Evolutionary conservation across 2,329 filamentous ascomycete genomes (phyloP).

Genomic region (Trichophyton verrucosum): DNA sequence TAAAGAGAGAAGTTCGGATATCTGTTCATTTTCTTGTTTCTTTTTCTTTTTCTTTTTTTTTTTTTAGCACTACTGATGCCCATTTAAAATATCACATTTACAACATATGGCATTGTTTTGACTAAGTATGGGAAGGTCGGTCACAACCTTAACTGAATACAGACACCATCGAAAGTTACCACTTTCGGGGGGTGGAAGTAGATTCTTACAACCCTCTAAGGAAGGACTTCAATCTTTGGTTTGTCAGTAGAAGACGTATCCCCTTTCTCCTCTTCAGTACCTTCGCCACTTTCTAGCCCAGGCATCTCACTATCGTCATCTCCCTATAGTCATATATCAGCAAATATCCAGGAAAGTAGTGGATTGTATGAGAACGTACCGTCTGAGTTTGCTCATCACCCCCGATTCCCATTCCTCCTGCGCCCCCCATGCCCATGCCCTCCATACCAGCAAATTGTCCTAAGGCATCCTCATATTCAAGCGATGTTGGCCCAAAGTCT

Average conservation of each 20-base stretch:
- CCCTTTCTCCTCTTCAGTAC: slow-evolving; percentile 25
- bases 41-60: too few relatives aligned
- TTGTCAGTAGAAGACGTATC: slow-evolving; percentile 25
- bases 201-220: slow-evolving; percentile 3
- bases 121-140: too few relatives aligned
- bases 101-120: too few relatives aligned
- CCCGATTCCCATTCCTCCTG: slow-evolving; percentile 56
- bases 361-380: neutral
- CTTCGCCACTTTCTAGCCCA: slow-evolving; percentile 49
- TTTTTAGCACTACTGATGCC: too few relatives aligned
- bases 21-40: too few relatives aligned
- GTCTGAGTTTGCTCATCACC: slow-evolving; percentile 42
- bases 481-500: too few relatives aligned
- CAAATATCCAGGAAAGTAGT: neutral
- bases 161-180: neutral
- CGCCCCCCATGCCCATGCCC: too few relatives aligned
- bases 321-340: slow-evolving; percentile 9
- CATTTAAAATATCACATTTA: too few relatives aligned
- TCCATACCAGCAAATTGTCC: too few relatives aligned
- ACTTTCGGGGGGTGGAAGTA: neutral
- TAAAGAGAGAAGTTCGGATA: too few relatives aligned
- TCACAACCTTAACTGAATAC: too few relatives aligned
- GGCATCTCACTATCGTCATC: slow-evolving; percentile 71
- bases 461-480: too few relatives aligned
- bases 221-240: slow-evolving; percentile 22